Evolutionary conservation across 805 yeast species (phyloP), one percentile per base, ranked within the genome.

Genomic region (Wickerhamiella brachini): DNA sequence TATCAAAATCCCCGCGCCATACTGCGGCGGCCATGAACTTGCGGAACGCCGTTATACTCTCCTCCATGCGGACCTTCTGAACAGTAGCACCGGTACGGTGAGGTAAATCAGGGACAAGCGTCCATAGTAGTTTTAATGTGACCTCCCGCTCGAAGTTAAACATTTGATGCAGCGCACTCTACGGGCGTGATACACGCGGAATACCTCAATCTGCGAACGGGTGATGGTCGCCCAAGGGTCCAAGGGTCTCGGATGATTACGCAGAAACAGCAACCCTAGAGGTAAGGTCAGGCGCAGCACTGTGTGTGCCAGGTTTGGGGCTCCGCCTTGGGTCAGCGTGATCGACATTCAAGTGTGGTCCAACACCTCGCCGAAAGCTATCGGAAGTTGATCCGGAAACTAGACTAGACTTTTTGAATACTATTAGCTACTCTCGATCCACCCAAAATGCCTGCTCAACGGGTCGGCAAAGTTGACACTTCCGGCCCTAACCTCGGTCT

Each of bases 31-130:
- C 31, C 47, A 45, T 13, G 23, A 45, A 45, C n/a, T 29, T 18
- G 37, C 47, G 47, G 39, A n/a, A 45, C 39, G 20, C 37, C 47
- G 10, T 22, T 3, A 45, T 17, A 8, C 23, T 45, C 47, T 45
- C 31, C 38, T 45, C 47, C 22, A 45, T 13, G n/a, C 47, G 47
- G n/a, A 26, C 47, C 39, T 23, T 45, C 21, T 45, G 39, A n/a
- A 20, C 47, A 4, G 39, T 29, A n/a, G 23, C 22, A 7, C 38
- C 39, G 24, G 47, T 29, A 5, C 18, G 22, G 38, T 45, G 23
- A 15, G 47, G 47, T 13, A 45, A 18, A 17, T 13, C 38, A 22
- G 38, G 47, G 24, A 26, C 23, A 3, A 45, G 15, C 6, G 39
- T 45, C 13, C 31, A n/a, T 13, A 45, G 23, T 8, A 45, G 47